Evolutionary conservation across 2,329 filamentous ascomycete species (phyloP), one percentile per base, ranked within the genome.

Genomic region (Stylonectria norvegica): DNA sequence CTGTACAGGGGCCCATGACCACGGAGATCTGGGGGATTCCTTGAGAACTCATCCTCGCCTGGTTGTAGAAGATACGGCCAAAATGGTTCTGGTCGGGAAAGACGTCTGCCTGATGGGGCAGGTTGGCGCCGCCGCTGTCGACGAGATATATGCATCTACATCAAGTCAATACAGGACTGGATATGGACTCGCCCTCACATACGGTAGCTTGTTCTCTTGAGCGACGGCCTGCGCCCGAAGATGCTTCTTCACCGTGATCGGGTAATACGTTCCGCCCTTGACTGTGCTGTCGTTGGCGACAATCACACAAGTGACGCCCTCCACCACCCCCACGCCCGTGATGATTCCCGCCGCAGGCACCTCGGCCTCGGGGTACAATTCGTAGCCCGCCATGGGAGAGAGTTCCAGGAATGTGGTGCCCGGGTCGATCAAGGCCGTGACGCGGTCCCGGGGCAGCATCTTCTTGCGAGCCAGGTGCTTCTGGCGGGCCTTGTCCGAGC

Each of bases 231-330:
- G 93, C 4, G 91, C 91, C 47, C 91, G 81, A 12, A 97, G 73
- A 65, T 97, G 93, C 73, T 98, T 98, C 72, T 96, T 96, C 43
- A 97, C 88, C 0, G 91, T 98, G 55, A 97, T 89, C 2, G 91
- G 91, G 61, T 91, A 97, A 68, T 98, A 98, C 2, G 91, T 95
- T 17, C 91, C 91, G 37, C 91, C 91, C 69, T 97, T 98, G 59
- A 97, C 91, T 14, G 91, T 96, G 69, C 88, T 94, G 63, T 96
- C 91, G 62, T 97, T 96, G 42, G 89, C 90, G 35, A 96, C 86
- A 55, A 97, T 86, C 70, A 96, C 85, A 64, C 91, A 97, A 28
- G 83, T 85, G 18, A 95, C 89, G 11, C 91, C 91, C 61, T 93
- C 86, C 18, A 98, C 86, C 2, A 86, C 85, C 3, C 91, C 91